Base-by-base conservation (phyloP, 176 grass and related monocot genomes). In the Thalia dealbata region DNA sequence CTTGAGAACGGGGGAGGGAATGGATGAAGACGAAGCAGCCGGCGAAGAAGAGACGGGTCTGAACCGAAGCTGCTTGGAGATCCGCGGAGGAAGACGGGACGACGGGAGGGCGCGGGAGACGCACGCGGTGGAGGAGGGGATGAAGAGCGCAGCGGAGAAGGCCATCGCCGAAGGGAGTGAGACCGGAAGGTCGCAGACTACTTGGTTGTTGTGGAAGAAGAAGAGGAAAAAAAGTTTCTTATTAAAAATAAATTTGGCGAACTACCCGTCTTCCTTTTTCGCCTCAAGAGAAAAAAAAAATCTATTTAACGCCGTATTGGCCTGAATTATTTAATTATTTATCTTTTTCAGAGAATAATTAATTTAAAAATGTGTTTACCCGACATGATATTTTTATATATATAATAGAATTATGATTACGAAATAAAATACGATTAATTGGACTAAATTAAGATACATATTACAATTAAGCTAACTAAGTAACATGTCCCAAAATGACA, bases 41-140 rank as follows among this genome's bases (percentile, higher is more conserved):
- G 41, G 10, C 79, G 89, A 80, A 23, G 87, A 88, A 75, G 85
- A 83, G 81, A 97, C 76, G 74, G 84, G 81, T 66, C 81, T 85
- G 55, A 92, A 72, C 22, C 76, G 82, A 81, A 83, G 66, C 50
- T 55, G 55, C 69, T 45, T 82, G 72, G 76, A 58, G 18, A 75
- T 61, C 73, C 52, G 72, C 41, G 32, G 46, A 52, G 48, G 50
- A n/a, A 48, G 38, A 32, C 51, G 24, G 26, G n/a, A 48, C 26
- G 70, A 55, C 50, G 55, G 50, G 79, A 43, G 14, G 52, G 67
- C 23, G 50, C 46, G 75, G 16, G 62, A 61, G 75, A 79, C 61
- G 67, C 38, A 61, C 45, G 78, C 56, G 50, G 72, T 27, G 38
- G 78, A 21, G 19, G 82, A 78, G 14, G 56, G 29, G 64, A 81